Percentiles rank a stretch among this genome's conserved stretches.
Evolutionary conservation across 176 grass and related monocot species (phyloP).

Genomic region (Oryza nivara): DNA sequence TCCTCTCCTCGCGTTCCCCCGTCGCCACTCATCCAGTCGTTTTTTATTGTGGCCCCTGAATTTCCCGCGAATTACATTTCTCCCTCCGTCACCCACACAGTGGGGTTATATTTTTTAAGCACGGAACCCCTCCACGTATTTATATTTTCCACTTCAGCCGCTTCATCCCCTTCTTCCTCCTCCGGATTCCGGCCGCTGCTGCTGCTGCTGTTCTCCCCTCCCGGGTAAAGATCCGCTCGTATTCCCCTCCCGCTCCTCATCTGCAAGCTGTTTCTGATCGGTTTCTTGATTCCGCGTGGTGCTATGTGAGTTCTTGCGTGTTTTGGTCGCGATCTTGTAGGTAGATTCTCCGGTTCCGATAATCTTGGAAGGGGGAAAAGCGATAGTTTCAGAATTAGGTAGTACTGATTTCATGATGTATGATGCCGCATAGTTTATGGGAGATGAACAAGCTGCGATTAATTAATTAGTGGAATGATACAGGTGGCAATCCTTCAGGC

Average conservation of each 20-base stretch:
- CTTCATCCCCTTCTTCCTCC: neutral
- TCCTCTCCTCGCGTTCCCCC: constrained; percentile 27
- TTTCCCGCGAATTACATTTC: neutral
- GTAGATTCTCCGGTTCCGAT: neutral
- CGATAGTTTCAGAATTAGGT: neutral
- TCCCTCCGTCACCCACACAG: neutral
- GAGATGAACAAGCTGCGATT: neutral
- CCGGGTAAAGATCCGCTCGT: constrained; percentile 9
- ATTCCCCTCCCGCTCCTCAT: neutral
- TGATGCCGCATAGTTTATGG: neutral
- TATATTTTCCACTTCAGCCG: constrained; percentile 26
- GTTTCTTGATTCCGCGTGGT: neutral
- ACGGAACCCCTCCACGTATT: constrained; percentile 35
- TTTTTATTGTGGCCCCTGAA: constrained; percentile 42
- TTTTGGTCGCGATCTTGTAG: neutral
- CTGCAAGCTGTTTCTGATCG: neutral
- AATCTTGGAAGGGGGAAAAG: neutral
- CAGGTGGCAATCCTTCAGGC: neutral
- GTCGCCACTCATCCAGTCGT: constrained; percentile 27
- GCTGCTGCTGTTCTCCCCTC: neutral
- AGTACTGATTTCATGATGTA: neutral
- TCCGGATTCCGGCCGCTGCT: neutral
- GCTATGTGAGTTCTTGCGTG: neutral
- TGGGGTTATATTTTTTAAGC: constrained; percentile 19
- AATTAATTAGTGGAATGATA: neutral